Evolutionary conservation across 306 rosid species (phyloP).

Genomic region (Castanopsis chinensis): DNA sequence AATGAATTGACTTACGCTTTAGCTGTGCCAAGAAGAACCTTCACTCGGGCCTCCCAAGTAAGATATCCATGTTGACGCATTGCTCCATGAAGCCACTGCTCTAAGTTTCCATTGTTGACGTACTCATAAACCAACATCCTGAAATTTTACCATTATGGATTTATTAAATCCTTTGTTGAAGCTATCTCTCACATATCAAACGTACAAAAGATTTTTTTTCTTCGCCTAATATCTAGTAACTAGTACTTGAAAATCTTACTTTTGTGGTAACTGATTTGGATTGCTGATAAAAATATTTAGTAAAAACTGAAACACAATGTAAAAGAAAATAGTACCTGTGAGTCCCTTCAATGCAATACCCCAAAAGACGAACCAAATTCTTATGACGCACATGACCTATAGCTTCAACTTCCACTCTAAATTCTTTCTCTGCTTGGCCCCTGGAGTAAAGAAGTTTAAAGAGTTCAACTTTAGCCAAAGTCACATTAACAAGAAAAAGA

Average conservation of each 20-base stretch:
- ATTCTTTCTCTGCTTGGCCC: conserved; percentile 96
- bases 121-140: conserved; percentile 91
- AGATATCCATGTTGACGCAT: conserved; percentile 95
- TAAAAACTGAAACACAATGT: not conserved
- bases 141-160: conserved; percentile 25
- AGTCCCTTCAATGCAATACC: conserved; percentile 87
- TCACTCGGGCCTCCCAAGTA: conserved; percentile 95
- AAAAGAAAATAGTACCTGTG: conserved; percentile 54
- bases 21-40: conserved; percentile 90
- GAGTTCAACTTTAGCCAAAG: conserved; percentile 20
- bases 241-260: not conserved
- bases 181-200: not conserved
- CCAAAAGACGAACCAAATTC: conserved; percentile 94
- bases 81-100: conserved; percentile 97
- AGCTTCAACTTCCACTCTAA: conserved; percentile 94
- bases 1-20: conserved; percentile 73
- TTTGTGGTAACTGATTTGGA: not conserved
- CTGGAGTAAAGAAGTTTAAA: conserved; percentile 31
- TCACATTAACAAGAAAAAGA: conserved; percentile 22
- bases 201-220: not conserved
- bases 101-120: conserved; percentile 91
- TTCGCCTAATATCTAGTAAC: not conserved
- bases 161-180: conserved; percentile 5
- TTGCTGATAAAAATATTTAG: conserved; percentile 2
- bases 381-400: conserved; percentile 96